Percentiles rank a stretch among this genome's conserved stretches.
These are phyloP conservation scores for Cochlearia excelsa DNA, from an alignment of 345 rosid genomes.

Conservation along the genomic window DNA sequence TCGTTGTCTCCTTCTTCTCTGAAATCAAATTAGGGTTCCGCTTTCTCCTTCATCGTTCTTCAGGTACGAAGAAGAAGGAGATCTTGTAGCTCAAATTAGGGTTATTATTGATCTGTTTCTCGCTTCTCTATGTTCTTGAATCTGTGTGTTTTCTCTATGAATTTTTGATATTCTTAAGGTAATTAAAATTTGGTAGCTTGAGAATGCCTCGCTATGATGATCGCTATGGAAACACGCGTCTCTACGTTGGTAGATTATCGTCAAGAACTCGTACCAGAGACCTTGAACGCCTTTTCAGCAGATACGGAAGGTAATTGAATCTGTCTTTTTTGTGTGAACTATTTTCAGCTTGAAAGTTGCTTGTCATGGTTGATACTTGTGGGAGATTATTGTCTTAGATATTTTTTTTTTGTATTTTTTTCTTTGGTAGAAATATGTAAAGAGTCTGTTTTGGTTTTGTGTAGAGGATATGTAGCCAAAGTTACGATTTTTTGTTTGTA, in stretches of 20 bases:
- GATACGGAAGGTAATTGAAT: conserved; percentile 53
- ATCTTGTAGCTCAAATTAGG: no score
- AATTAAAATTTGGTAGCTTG: neutral
- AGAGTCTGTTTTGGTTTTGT: neutral
- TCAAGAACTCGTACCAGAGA: conserved; percentile 58
- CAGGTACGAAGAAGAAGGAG: no score
- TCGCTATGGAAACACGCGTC: conserved; percentile 51
- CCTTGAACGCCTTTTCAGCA: conserved; percentile 54
- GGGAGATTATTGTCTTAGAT: neutral
- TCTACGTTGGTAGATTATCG: conserved; percentile 59
- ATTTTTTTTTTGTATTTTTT: neutral
- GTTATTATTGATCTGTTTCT: no score
- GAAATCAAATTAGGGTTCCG: no score
- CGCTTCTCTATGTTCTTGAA: no score
- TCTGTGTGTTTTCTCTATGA: no score
- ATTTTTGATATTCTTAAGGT: no score
- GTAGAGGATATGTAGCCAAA: neutral
- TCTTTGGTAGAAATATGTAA: conserved; percentile 1
- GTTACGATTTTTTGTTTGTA: conserved; percentile 3
- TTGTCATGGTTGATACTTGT: neutral
- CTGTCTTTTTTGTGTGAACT: neutral
- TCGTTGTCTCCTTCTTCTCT: no score
- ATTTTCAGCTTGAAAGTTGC: no score
- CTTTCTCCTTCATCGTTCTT: no score
- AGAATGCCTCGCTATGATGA: conserved; percentile 58